Evolutionary conservation across 1,139 yeast genomes (phyloP).

Genomic region (Lodderomyces margitis): DNA sequence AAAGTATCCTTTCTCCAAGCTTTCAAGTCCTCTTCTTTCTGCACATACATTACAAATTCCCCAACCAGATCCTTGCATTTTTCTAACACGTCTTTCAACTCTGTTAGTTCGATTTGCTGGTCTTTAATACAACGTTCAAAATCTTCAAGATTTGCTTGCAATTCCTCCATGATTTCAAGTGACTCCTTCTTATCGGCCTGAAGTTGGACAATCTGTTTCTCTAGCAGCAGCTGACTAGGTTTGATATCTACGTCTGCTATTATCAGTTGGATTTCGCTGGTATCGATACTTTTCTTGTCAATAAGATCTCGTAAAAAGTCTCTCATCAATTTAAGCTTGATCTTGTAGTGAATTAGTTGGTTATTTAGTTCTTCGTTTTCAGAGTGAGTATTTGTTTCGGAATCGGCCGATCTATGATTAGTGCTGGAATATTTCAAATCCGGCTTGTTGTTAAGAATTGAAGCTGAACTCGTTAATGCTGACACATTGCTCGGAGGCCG

Average conservation of each 20-base stretch:
- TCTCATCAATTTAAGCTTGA: constrained; percentile 43
- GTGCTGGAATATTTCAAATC: neutral
- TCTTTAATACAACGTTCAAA: constrained; percentile 36
- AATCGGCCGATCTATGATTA: neutral
- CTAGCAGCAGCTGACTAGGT: constrained; percentile 10
- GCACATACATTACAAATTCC: neutral
- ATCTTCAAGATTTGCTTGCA: constrained; percentile 35
- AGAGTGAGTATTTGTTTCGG: constrained; percentile 10
- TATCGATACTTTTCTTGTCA: constrained; percentile 22
- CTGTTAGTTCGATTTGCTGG: constrained; percentile 15
- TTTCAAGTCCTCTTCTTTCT: neutral
- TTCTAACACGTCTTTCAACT: neutral
- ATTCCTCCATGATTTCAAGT: constrained; percentile 36
- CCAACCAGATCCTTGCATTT: neutral
- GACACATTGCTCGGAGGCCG: constrained; percentile 18
- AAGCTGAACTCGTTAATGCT: neutral
- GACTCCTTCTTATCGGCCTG: constrained; percentile 36
- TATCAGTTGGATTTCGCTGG: constrained; percentile 5
- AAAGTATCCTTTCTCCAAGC: neutral
- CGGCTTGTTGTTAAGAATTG: constrained; percentile 15
- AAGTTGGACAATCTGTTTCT: constrained; percentile 20
- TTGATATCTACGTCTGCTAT: neutral
- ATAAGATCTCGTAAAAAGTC: constrained; percentile 40
- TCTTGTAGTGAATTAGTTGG: constrained; percentile 41
- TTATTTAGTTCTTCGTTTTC: constrained; percentile 36